Evolutionary conservation across 805 yeast species (phyloP), one percentile per base, ranked within the genome.

Genomic region (Candida insectalens): DNA sequence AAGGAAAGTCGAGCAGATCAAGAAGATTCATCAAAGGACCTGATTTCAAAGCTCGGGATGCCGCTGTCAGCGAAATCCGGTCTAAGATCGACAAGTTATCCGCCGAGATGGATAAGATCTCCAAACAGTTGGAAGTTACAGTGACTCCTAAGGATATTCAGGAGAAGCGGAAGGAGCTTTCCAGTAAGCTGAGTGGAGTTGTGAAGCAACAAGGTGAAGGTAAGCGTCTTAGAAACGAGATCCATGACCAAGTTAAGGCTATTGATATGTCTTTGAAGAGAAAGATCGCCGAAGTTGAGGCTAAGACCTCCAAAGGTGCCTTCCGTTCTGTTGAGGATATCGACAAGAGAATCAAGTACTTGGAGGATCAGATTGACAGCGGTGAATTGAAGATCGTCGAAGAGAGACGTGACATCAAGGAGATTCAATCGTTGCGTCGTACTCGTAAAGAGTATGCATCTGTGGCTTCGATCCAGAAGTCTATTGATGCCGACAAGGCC

Each of bases 341-440:
- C 45, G 87, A 82, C 46, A 63, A 64, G 38, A 74, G 78, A 57
- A 67, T 83, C 50, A 53, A 55, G 38, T 65, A 65, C 44, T 71
- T 85, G 51, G 96, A 92, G 55, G 70, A 68, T 28, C 65, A 70
- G 45, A 78, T 92, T 41, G 83, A 82, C 36, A 61, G 81, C 33
- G 97, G 97, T 42, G 60, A 69, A 30, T 67, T 92, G 55, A 74
- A 83, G 48, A 74, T 92, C 51, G 96, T 87, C 35, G 95, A 89
- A 43, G 99, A 92, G 70, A 80, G 84, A 65, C 71, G 77, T 53
- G 61, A 69, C 44, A 75, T 92, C 45, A 83, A 83, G 63, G 97
- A 89, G 63, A 82, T 85, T 69, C 71, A 85, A 34, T 59, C 77
- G 30, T 72, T 92, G 57, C 77, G 89, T 61, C 85, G 83, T 62